phyloP scores from a whole-genome alignment of 441 rosid genomes.

The Omphalea diandra region DNA sequence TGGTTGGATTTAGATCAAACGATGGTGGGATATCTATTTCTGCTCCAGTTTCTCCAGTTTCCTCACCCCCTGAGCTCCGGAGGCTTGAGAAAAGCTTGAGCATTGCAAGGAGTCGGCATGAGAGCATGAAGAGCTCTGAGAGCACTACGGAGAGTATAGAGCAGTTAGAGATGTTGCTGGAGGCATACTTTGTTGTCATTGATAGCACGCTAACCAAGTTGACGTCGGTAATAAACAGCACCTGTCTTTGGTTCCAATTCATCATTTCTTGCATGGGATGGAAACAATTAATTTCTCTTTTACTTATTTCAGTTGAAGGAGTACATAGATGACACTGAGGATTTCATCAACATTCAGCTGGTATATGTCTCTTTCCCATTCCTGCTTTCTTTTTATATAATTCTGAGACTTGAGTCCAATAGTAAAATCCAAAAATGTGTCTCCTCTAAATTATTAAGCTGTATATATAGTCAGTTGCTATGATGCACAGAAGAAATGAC shows the following conservation, averaged over 20 bases:
- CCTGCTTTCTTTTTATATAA: background rate
- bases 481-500: background rate
- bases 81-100: slow-evolving; percentile 88
- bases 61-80: slow-evolving; percentile 78
- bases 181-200: slow-evolving; percentile 97
- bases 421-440: background rate
- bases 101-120: slow-evolving; percentile 89
- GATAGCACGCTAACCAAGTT: slow-evolving; percentile 93
- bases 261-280: background rate
- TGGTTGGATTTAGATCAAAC: slow-evolving; percentile 64
- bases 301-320: slow-evolving; percentile 88
- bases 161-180: slow-evolving; percentile 97
- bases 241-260: slow-evolving; percentile 6
- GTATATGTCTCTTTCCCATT: slow-evolving; percentile 37
- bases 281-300: slow-evolving; percentile 10
- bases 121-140: slow-evolving; percentile 84
- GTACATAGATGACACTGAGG: slow-evolving; percentile 97
- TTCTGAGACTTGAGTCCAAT: background rate
- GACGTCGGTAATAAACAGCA: slow-evolving; percentile 70
- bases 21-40: slow-evolving; percentile 72
- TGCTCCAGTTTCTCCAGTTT: slow-evolving; percentile 93
- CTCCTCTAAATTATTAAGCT: background rate
- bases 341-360: slow-evolving; percentile 97
- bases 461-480: too few species aligned
- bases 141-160: slow-evolving; percentile 73